A percentile compares a stretch with the other conserved stretches of the same genome.
These are phyloP conservation scores for Spathaspora girioi DNA, from an alignment of 805 yeast genomes.

Conservation along the genomic window DNA sequence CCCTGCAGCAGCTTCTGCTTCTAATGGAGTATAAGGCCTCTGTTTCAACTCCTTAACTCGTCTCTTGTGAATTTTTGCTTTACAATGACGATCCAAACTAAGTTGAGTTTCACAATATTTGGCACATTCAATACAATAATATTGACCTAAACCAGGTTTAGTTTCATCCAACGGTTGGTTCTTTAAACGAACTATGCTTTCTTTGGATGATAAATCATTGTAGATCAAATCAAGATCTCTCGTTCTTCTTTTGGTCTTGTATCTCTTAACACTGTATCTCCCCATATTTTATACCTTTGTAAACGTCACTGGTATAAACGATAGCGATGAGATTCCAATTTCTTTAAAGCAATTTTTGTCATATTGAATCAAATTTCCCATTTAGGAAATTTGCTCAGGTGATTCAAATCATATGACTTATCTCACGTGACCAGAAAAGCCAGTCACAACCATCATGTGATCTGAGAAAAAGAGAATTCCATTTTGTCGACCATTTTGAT, in stretches of 20 bases:
- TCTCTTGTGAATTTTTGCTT: conserved; percentile 81
- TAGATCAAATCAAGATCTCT: conserved; percentile 82
- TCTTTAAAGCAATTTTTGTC: neutral
- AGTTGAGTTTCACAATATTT: conserved; percentile 79
- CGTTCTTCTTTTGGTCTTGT: conserved; percentile 85
- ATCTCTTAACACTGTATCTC: conserved; percentile 78
- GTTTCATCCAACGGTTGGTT: conserved; percentile 87
- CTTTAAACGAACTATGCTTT: conserved; percentile 60
- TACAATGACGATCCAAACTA: conserved; percentile 69
- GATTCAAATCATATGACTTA: neutral
- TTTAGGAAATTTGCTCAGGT: neutral
- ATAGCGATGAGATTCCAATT: conserved; percentile 7
- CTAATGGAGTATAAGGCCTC: conserved; percentile 83
- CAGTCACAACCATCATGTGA: conserved; percentile 3
- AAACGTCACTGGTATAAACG: neutral
- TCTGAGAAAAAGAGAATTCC: neutral
- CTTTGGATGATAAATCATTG: conserved; percentile 64
- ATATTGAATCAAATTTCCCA: neutral
- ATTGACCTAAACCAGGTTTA: conserved; percentile 92
- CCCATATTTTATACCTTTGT: conserved; percentile 57
- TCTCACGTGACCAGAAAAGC: neutral
- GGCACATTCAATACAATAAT: conserved; percentile 92
- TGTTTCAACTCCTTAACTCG: conserved; percentile 70
- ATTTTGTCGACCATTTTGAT: neutral
- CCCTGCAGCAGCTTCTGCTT: conserved; percentile 90